Evolutionary conservation across 805 yeast species (phyloP).

Genomic region (Maudiozyma turicensis): DNA sequence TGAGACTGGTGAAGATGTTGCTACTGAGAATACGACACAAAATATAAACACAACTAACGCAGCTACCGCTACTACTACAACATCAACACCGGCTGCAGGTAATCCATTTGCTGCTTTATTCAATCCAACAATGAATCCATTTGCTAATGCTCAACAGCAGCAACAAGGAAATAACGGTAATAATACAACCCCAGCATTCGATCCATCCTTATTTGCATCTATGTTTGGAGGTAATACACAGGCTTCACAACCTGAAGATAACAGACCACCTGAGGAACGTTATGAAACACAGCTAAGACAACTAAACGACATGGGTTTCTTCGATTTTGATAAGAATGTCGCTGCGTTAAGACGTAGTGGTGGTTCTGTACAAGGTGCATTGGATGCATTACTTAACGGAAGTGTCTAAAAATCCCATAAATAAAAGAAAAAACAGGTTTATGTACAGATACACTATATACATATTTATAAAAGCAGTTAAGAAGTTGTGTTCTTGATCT

Average conservation of each 20-base stretch:
- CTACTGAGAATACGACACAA: slow-evolving; percentile 8
- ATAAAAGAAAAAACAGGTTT: not conserved
- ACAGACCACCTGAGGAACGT: slow-evolving; percentile 71
- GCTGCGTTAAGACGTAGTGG: slow-evolving; percentile 90
- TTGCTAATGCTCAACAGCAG: slow-evolving; percentile 5
- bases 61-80: slow-evolving; percentile 12
- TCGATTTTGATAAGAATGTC: slow-evolving; percentile 85
- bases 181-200: slow-evolving; percentile 31
- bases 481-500: too few species aligned
- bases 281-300: slow-evolving; percentile 65
- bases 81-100: slow-evolving; percentile 22
- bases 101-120: slow-evolving; percentile 39
- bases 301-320: slow-evolving; percentile 76
- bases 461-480: too few species aligned
- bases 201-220: slow-evolving; percentile 39
- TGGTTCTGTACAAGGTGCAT: slow-evolving; percentile 95
- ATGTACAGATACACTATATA: not conserved
- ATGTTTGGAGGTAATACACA: slow-evolving; percentile 23
- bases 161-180: slow-evolving; percentile 5
- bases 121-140: slow-evolving; percentile 15
- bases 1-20: slow-evolving; percentile 18
- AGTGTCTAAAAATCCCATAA: not conserved
- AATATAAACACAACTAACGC: slow-evolving; percentile 7
- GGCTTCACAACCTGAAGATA: slow-evolving; percentile 34
- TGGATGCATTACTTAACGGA: slow-evolving; percentile 72